Percentiles rank a stretch among this genome's conserved stretches.
Conservation (phyloP, 371 early-diverging fungal genomes). For the Mucor piriformis region DNA sequence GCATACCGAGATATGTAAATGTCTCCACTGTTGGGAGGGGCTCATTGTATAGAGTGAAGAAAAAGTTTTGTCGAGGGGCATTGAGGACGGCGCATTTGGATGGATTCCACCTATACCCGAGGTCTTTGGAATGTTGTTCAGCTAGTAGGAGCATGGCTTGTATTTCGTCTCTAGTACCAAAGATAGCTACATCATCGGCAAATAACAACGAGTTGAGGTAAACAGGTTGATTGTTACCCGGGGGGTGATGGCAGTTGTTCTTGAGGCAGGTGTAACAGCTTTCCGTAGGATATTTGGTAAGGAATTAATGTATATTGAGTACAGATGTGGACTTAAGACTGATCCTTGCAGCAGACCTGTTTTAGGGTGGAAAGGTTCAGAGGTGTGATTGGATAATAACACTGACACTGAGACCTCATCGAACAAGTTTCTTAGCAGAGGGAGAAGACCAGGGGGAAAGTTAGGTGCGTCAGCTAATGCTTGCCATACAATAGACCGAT, state of each 20-base stretch:
- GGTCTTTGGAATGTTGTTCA: slow-evolving; percentile 16
- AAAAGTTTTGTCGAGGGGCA: not conserved
- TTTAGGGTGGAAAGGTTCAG: not conserved
- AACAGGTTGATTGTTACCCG: too few relatives aligned
- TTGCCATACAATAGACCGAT: slow-evolving; percentile 6
- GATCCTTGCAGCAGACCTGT: slow-evolving; percentile 13
- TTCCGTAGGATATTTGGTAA: slow-evolving; percentile 11
- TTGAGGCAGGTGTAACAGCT: too few relatives aligned
- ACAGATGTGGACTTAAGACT: slow-evolving; percentile 6
- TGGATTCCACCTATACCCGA: slow-evolving; percentile 34
- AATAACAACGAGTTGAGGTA: slow-evolving; percentile 24
- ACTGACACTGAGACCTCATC: not conserved
- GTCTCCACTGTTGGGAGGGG: slow-evolving; percentile 11
- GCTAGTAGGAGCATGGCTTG: slow-evolving; percentile 17
- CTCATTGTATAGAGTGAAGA: slow-evolving; percentile 5
- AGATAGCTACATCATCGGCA: too few relatives aligned
- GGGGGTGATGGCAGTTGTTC: too few relatives aligned
- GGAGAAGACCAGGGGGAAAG: not conserved
- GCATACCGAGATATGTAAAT: slow-evolving; percentile 23
- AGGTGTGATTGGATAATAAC: not conserved
- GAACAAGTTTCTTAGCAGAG: not conserved
- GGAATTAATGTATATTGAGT: slow-evolving; percentile 18
- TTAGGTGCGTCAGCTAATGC: not conserved
- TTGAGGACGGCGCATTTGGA: slow-evolving; percentile 29
- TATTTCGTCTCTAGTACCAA: slow-evolving; percentile 18